Evolutionary conservation across 75 land plant genomes (phyloP), one percentile per base, ranked within the genome.

Genomic region (Chamaecyparis obtusa): DNA sequence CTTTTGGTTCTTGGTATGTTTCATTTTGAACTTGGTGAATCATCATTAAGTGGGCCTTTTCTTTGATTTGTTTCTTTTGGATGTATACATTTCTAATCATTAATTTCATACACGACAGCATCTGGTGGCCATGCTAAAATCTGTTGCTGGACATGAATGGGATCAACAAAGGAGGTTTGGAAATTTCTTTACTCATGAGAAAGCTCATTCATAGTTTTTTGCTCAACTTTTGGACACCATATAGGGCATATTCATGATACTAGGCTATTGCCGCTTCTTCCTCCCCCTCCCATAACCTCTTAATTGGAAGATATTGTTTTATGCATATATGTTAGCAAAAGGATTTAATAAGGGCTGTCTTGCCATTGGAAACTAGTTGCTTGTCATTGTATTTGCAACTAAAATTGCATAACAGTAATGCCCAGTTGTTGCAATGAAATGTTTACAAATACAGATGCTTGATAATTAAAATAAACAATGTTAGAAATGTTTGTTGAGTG

Each of bases 121-220:
- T 89, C 88, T 90, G 74, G 82, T 90, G 87, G 91, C 88, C 21
- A 69, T 72, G 35, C 87, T 89, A 69, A 90, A 89, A 86, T 64
- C 91, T 24, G 91, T 90, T 11, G 81, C 86, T 56, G 91, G 91
- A 51, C 91, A 89, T 83, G 91, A 90, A 74, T 90, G 91, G 91
- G 91, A 90, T 87, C 30, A 76, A 24, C 82, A 83, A 71, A 79
- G 91, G 51, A 82, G 81, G 91, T 89, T 72, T 36, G 91, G 57
- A 77, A 27, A 37, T 81, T 43, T 81, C 14, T 46, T 46, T 43
- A 81, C 48, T 27, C 9, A 13, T 44, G n/a, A 81, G 51, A n/a
- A 81, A 43, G 83, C 83, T 44, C 46, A 43, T 43, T 81, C 51
- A n/a, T 27, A 3, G 37, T 39, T 39, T 78, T 43, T 78, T 78